Base-by-base conservation (phyloP, 495 filamentous ascomycete genomes). In the Cladorrhinum samala region DNA sequence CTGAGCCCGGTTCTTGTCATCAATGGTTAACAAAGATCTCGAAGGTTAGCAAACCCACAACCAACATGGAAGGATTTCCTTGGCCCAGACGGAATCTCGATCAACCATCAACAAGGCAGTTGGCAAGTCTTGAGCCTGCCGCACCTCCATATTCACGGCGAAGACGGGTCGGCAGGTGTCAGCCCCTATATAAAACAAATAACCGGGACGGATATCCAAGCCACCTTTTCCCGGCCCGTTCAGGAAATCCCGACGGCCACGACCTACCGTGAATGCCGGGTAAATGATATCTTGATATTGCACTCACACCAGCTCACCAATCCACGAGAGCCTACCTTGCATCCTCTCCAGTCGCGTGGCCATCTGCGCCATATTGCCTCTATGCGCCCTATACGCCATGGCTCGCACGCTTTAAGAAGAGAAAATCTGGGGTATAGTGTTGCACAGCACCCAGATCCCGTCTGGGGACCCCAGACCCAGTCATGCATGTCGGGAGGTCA, bases 251-350 rank as follows among this genome's bases (percentile, higher is more conserved):
- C 46, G 37, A 44, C 52, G 52, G 52, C n/a, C 13, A 27, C 17
- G 14, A 33, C 27, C 41, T 47, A 41, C 46, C 54, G 41, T 42
- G 24, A 41, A 6, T 4, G 50, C 58, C 58, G 58, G 58, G 50
- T 61, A 61, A 61, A 61, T 61, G 17, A 9, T 42, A 11, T n/a
- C 42, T 27, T 18, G 50, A 61, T 61, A 61, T 61, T 61, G 37
- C 46, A 1, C 41, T 9, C 36, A 18, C 50, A 50, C 4, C 0
- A 27, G 5, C 46, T 11, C 19, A 18, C 56, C 56, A 58, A 58
- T 54, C 20, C 40, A 9, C 2, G 39, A 37, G 18, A 21, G 48
- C 21, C 40, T 9, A 16, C 43, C 5, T 40, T 14, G 5, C 9
- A 4, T 3, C 24, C 14, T 46, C 20, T 19, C 27, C 25, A 11